Percentiles rank a stretch among this genome's conserved stretches.
These are phyloP conservation scores for Endothia cerciana DNA, from an alignment of 2,329 filamentous ascomycete species.

Conservation along the genomic window DNA sequence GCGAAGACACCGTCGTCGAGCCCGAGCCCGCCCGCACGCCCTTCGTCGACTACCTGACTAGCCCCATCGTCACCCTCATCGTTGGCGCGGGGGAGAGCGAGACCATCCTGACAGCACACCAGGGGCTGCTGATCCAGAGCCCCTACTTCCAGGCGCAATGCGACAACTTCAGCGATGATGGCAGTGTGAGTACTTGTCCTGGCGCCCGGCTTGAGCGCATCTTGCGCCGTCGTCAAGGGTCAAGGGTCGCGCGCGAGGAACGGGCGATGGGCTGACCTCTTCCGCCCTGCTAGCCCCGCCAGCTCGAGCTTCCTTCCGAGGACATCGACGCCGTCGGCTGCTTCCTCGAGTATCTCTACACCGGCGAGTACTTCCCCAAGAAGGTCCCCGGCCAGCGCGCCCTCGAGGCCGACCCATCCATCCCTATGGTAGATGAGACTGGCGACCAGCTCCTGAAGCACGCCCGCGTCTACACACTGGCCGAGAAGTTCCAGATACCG, in stretches of 20 bases:
- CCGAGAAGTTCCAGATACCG: slow-evolving; percentile 73
- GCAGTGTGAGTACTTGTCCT: slow-evolving; percentile 54
- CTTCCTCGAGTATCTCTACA: slow-evolving; percentile 84
- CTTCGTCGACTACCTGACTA: slow-evolving; percentile 66
- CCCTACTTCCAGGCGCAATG: slow-evolving; percentile 73
- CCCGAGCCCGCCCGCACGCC: slow-evolving; percentile 41
- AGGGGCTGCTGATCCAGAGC: slow-evolving; percentile 73
- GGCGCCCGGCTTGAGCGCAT: too few relatives aligned
- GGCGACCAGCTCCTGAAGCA: slow-evolving; percentile 86
- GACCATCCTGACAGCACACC: slow-evolving; percentile 75
- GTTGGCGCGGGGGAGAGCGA: slow-evolving; percentile 63
- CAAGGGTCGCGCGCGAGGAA: neutral
- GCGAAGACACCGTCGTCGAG: slow-evolving; percentile 40
- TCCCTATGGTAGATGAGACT: slow-evolving; percentile 72
- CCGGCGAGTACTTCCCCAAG: slow-evolving; percentile 82
- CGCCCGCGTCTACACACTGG: slow-evolving; percentile 86
- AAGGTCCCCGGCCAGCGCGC: slow-evolving; percentile 64
- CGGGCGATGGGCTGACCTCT: neutral
- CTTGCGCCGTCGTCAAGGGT: neutral
- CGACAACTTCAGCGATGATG: slow-evolving; percentile 62
- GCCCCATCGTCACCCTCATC: slow-evolving; percentile 70
- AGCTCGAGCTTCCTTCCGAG: slow-evolving; percentile 69
- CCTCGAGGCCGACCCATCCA: slow-evolving; percentile 70
- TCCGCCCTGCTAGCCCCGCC: slow-evolving; percentile 53
- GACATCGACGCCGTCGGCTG: slow-evolving; percentile 75